These are phyloP conservation scores for Lentinula guzmanii DNA, from an alignment of 768 basidiomycete species.

Conservation along the genomic window DNA sequence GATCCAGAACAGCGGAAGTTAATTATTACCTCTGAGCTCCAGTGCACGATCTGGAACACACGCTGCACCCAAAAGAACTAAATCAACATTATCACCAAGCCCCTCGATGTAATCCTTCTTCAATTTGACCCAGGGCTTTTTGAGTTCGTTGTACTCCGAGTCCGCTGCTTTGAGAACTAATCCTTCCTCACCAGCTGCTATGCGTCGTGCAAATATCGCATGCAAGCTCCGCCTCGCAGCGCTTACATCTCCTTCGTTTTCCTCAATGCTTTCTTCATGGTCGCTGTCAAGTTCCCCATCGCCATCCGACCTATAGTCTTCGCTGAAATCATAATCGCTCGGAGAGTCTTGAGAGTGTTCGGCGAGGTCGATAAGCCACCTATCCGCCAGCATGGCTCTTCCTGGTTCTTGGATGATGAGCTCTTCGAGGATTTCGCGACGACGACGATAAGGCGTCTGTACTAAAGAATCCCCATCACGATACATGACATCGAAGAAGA, in stretches of 20 bases:
- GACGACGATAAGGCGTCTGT: conserved; percentile 45
- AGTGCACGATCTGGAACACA: conserved; percentile 80
- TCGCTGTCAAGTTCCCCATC: neutral
- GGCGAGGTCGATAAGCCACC: conserved; percentile 39
- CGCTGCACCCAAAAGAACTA: conserved; percentile 68
- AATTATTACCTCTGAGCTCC: conserved; percentile 59
- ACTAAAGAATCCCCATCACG: conserved; percentile 59
- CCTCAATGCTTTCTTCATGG: conserved; percentile 11
- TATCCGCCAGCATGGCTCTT: conserved; percentile 57
- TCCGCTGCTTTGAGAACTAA: conserved; percentile 73
- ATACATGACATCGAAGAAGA: conserved; percentile 84
- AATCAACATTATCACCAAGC: conserved; percentile 75
- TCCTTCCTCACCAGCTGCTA: conserved; percentile 58
- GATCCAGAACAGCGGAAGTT: neutral
- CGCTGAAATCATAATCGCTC: conserved; percentile 11
- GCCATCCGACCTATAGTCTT: neutral
- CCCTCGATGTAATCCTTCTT: conserved; percentile 88
- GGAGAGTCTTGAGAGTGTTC: conserved; percentile 1
- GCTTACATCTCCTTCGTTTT: neutral
- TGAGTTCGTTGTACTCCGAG: conserved; percentile 60
- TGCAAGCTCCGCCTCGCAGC: conserved; percentile 20
- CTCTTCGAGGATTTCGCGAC: conserved; percentile 58
- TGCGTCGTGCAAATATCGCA: conserved; percentile 41
- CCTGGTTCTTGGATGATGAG: conserved; percentile 50
- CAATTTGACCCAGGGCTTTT: conserved; percentile 77